phyloP scores from a whole-genome alignment of 306 rosid species.

The Luffa acutangula region DNA sequence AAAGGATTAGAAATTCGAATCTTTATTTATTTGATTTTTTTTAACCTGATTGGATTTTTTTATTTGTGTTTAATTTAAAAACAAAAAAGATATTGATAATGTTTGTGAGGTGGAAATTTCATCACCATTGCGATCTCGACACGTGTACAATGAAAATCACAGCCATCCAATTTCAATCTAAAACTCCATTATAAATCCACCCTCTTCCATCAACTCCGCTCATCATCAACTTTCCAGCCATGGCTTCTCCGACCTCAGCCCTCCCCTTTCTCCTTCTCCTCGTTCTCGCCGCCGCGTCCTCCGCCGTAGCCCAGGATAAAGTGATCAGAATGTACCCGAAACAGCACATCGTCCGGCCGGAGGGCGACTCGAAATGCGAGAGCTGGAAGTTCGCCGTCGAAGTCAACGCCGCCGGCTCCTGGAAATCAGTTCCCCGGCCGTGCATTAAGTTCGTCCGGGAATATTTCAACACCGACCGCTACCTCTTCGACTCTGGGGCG shows the following conservation, averaged over 20 bases:
- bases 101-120: too few relatives aligned
- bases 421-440: slow-evolving; percentile 38
- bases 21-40: too few relatives aligned
- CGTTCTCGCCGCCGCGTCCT: background rate
- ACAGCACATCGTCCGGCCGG: background rate
- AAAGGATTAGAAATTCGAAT: too few relatives aligned
- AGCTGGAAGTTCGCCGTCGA: slow-evolving; percentile 81
- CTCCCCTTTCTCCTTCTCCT: background rate
- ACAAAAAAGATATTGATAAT: too few relatives aligned
- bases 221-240: background rate
- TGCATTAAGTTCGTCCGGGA: slow-evolving; percentile 42
- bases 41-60: too few relatives aligned
- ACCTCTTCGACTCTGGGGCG: slow-evolving; percentile 31
- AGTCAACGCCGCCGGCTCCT: slow-evolving; percentile 57
- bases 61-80: too few relatives aligned
- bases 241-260: background rate
- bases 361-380: slow-evolving; percentile 15
- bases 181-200: background rate
- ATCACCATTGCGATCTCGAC: too few relatives aligned
- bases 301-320: background rate
- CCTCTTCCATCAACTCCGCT: background rate
- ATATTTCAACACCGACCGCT: slow-evolving; percentile 42
- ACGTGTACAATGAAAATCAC: too few relatives aligned
- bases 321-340: slow-evolving; percentile 24
- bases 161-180: too few relatives aligned